These are phyloP conservation scores for Candida pini DNA, from an alignment of 805 yeast species.

Conservation along the genomic window DNA sequence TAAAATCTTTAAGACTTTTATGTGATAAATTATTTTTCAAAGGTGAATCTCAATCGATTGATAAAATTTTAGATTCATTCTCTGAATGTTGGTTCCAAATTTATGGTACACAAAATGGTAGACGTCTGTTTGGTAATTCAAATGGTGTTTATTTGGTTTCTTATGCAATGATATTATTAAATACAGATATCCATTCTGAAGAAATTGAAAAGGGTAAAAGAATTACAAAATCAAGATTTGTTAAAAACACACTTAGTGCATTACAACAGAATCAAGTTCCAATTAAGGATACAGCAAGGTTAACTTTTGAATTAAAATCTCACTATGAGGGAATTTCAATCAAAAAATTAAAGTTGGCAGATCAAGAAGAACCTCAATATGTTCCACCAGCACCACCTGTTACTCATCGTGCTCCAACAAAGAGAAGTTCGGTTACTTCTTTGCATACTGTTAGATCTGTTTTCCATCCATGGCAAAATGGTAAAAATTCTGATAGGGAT, in stretches of 20 bases:
- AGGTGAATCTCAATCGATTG: constrained; percentile 81
- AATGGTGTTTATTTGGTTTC: constrained; percentile 65
- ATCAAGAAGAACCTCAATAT: background rate
- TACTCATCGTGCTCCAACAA: constrained; percentile 3
- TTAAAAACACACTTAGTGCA: constrained; percentile 46
- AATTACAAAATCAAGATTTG: constrained; percentile 39
- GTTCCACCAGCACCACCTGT: background rate
- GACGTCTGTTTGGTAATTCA: constrained; percentile 36
- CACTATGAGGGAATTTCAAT: constrained; percentile 39
- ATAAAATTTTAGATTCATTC: constrained; percentile 63
- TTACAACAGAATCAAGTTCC: constrained; percentile 28
- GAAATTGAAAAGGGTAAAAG: constrained; percentile 33
- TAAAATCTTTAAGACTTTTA: constrained; percentile 51
- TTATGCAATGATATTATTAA: constrained; percentile 65
- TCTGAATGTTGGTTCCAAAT: constrained; percentile 59
- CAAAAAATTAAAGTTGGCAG: constrained; percentile 25
- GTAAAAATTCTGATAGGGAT: constrained; percentile 4
- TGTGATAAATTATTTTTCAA: constrained; percentile 66
- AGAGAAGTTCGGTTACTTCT: constrained; percentile 8
- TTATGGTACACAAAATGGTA: constrained; percentile 30
- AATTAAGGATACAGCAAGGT: constrained; percentile 17
- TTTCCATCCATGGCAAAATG: background rate
- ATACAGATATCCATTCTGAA: constrained; percentile 69
- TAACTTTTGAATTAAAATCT: constrained; percentile 34
- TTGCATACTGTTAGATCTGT: constrained; percentile 4